Conservation (phyloP, 305 asterid genomes). For the Rubia peregrina region DNA sequence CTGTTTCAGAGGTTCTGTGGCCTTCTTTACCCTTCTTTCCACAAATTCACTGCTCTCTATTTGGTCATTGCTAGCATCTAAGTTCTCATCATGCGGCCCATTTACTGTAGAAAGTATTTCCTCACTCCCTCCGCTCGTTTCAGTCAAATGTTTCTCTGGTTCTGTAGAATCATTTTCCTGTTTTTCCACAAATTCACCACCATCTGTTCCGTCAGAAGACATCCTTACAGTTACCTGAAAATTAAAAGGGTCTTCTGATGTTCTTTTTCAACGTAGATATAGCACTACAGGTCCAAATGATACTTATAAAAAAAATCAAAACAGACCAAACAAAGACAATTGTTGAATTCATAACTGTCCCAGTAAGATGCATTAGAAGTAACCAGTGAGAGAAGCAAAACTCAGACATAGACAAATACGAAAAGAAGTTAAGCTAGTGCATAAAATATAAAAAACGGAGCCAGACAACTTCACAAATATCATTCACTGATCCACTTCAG, state of each 20-base stretch:
- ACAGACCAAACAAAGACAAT: not conserved
- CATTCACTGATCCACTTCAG: not conserved
- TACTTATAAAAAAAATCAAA: not conserved
- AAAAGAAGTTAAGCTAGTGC: not conserved
- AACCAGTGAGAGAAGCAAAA: not conserved
- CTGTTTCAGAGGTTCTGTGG: constrained; percentile 27
- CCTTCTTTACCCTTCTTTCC: constrained; percentile 27
- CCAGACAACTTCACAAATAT: not conserved
- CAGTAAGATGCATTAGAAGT: not conserved
- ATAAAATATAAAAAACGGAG: not conserved
- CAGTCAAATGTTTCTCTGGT: constrained; percentile 32
- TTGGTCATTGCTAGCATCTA: constrained; percentile 27
- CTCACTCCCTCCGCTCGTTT: constrained; percentile 25
- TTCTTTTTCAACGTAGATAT: not conserved
- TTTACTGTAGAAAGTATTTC: constrained; percentile 36
- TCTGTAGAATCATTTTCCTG: constrained; percentile 24
- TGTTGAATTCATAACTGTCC: not conserved
- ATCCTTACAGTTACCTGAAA: constrained; percentile 4
- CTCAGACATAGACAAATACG: not conserved
- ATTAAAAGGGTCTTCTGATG: constrained; percentile 1
- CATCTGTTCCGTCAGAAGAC: constrained; percentile 25
- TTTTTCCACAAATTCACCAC: constrained; percentile 19
- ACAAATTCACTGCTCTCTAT: constrained; percentile 20
- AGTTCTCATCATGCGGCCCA: constrained; percentile 24
- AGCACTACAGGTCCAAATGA: not conserved